Evolutionary conservation across 352 stramenopile genomes (phyloP).

Genomic region (Discostella stelligera): DNA sequence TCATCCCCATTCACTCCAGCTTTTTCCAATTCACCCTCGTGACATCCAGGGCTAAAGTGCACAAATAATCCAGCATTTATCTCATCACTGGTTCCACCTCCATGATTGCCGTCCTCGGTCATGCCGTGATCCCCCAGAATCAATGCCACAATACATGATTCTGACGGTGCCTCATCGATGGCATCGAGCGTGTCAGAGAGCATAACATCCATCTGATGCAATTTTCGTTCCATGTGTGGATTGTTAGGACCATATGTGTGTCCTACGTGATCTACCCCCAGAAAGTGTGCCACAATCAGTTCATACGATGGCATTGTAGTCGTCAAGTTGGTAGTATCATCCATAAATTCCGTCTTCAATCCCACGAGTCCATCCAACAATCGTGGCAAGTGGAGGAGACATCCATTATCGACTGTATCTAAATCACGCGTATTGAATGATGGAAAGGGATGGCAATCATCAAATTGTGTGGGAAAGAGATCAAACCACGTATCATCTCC

Average conservation of each 20-base stretch:
- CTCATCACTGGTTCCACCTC: slow-evolving; percentile 94
- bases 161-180: slow-evolving; percentile 61
- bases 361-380: slow-evolving; percentile 61
- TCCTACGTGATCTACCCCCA: slow-evolving; percentile 96
- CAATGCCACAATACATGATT: slow-evolving; percentile 84
- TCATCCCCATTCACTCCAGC: slow-evolving; percentile 41
- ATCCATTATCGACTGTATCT: slow-evolving; percentile 95
- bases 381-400: slow-evolving; percentile 60
- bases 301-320: slow-evolving; percentile 64
- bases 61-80: slow-evolving; percentile 93
- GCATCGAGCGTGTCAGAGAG: slow-evolving; percentile 83
- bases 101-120: slow-evolving; percentile 97
- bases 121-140: slow-evolving; percentile 98
- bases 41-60: slow-evolving; percentile 82
- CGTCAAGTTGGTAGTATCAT: slow-evolving; percentile 1
- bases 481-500: slow-evolving; percentile 98
- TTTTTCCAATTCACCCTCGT: neutral
- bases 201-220: slow-evolving; percentile 93
- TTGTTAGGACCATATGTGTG: slow-evolving; percentile 95
- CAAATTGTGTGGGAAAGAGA: slow-evolving; percentile 90
- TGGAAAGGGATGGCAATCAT: slow-evolving; percentile 91
- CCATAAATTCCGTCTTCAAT: slow-evolving; percentile 13
- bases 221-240: slow-evolving; percentile 91
- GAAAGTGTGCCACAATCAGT: slow-evolving; percentile 83
- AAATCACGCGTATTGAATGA: slow-evolving; percentile 99